Base-by-base conservation (phyloP, 495 filamentous ascomycete genomes). In the Podospora pseudopauciseta region DNA sequence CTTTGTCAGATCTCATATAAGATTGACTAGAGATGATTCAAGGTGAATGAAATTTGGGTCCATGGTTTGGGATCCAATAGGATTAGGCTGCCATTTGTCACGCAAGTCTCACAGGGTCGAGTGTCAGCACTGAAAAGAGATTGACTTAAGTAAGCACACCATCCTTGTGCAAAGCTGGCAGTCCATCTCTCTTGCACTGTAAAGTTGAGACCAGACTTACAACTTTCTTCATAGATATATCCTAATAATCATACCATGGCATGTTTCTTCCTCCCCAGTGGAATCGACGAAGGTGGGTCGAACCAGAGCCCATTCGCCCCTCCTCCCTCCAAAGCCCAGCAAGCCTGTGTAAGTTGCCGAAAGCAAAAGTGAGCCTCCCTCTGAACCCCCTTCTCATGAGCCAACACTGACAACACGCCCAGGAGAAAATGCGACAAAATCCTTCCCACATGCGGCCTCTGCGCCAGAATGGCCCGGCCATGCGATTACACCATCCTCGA, bases 391-490 rank as follows among this genome's bases (percentile, higher is more conserved):
- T n/a, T 20, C 55, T 26, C n/a, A 9, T 20, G 55, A 19, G 6
- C 4, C 55, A 20, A 2, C 55, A 58, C 55, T 26, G 55, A 26
- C n/a, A 19, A 58, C 1, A 58, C 18, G 15, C 3, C n/a, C 20
- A 71, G 70, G 75, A 76, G 82, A 26, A 82, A 80, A 77, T 85
- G 83, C 70, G 80, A 81, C 78, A 84, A 84, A 69, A 64, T 64
- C 0, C 71, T 84, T 2, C 83, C 83, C 2, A 67, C 68, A 7
- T 86, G 83, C 70, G 68, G 71, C 4, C 70, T 82, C 53, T 83
- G 81, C 67, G 64, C 64, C 65, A 70, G 81, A 4, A 82, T 82
- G 71, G 75, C 73, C 56, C 71, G 80, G 4, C 62, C 67, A 19
- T 84, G 81, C 69, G 82, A 82, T 63, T 84, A 83, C 74, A 71